Evolutionary conservation across 2,329 filamentous ascomycete species (phyloP), one percentile per base, ranked within the genome.

Genomic region (Aspergillus versicolor): DNA sequence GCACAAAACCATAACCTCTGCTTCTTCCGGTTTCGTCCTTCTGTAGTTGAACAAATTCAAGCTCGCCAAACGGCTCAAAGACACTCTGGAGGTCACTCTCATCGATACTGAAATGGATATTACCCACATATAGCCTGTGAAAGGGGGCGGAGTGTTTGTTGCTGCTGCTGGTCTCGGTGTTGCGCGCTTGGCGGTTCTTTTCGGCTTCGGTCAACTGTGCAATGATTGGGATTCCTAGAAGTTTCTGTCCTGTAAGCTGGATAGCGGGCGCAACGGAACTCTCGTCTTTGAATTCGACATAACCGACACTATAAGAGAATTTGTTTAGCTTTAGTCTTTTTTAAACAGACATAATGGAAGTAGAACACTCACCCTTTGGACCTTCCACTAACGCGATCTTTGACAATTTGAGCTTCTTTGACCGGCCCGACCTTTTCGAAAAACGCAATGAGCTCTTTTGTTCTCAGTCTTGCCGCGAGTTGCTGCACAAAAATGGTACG

Each of bases 41-140:
- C 75, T 99, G 95, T 57, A 99, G 83, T 73, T 97, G 92, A 58
- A 97, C 92, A 75, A 97, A 97, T 74, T 97, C 94, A 57, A 99
- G 88, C 79, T 96, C 92, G 67, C 94, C 94, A 76, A 97, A 99
- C 1, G 94, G 93, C 78, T 95, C 91, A 75, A 99, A 99, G 60
- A 99, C 92, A 73, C 93, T 92, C 81, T 93, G 89, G 64, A 99
- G 82, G 77, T 99, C 95, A 74, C 88, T 87, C 78, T 99, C 94
- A 72, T 92, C 97, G 74, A 99, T 96, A 74, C 92, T 97, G 84
- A 99, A 99, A 81, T 99, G 94, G 67, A 99, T 97, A 75, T 99
- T 99, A 77, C 94, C 94, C 66, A 99, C 93, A 76, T 97, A 99
- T 59, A 99, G 88, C 66, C 95, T 90, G 78, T 99, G 94, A 81